Conservation (phyloP, 2,329 filamentous ascomycete genomes). For the Coleophoma eucalyptorum region DNA sequence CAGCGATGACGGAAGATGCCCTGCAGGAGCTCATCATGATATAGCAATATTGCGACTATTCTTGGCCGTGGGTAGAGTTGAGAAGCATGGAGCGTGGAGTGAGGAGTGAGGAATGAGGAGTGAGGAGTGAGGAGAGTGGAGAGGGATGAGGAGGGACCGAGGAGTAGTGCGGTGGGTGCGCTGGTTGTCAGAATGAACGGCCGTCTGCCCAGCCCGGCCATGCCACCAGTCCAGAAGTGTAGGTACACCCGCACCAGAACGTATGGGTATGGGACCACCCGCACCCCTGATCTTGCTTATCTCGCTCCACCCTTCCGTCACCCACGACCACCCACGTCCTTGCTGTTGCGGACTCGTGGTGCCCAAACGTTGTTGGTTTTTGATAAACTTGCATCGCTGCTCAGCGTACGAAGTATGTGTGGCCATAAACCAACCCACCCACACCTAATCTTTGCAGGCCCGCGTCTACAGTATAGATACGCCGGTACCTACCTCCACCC, state of each 20-base stretch:
- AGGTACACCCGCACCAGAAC: not conserved
- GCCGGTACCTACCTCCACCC: not conserved
- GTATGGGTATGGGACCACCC: not conserved
- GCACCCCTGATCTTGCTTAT: not conserved
- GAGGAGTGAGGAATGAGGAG: not conserved
- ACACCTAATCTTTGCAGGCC: not conserved
- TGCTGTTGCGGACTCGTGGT: not conserved
- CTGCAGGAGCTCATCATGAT: too few species aligned
- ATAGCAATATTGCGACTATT: too few species aligned
- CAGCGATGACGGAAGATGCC: too few species aligned
- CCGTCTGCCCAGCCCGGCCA: not conserved
- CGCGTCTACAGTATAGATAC: not conserved
- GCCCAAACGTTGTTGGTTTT: not conserved
- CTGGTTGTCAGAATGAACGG: not conserved
- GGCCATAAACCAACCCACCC: not conserved
- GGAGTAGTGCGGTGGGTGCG: not conserved
- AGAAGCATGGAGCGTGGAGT: too few species aligned
- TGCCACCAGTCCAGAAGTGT: not conserved
- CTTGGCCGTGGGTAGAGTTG: too few species aligned
- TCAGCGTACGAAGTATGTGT: constrained; percentile 2
- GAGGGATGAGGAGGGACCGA: not conserved
- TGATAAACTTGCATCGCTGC: constrained; percentile 8
- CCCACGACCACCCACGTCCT: not conserved
- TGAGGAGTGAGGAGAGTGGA: not conserved
- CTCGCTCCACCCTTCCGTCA: not conserved